These are phyloP conservation scores for Pezicula carpinea DNA, from an alignment of 2,329 filamentous ascomycete genomes.

Conservation along the genomic window DNA sequence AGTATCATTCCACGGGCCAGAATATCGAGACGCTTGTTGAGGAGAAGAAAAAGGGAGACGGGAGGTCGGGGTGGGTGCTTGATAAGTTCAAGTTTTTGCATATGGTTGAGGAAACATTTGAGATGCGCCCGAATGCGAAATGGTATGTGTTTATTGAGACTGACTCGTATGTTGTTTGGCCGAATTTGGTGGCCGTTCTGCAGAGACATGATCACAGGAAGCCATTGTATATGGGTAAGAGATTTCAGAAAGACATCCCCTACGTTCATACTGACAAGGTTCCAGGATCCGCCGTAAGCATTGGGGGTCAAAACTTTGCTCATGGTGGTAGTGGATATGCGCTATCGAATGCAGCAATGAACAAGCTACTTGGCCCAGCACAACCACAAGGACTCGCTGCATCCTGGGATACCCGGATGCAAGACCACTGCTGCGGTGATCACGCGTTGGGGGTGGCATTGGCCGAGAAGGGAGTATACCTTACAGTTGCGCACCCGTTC, in stretches of 20 bases:
- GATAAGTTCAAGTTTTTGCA: conserved; percentile 62
- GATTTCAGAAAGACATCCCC: too few species aligned
- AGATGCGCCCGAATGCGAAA: conserved; percentile 44
- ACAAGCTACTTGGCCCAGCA: conserved; percentile 35
- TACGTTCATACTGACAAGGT: too few species aligned
- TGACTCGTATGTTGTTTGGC: conserved; percentile 53
- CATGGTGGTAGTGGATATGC: conserved; percentile 54
- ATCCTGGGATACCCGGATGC: conserved; percentile 39
- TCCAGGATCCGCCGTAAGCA: conserved; percentile 40
- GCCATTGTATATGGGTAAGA: conserved; percentile 38
- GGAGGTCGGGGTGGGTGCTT: conserved; percentile 43
- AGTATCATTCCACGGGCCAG: conserved; percentile 41
- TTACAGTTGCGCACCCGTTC: conserved; percentile 45
- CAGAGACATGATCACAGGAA: conserved; percentile 36
- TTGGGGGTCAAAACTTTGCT: conserved; percentile 41
- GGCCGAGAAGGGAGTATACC: conserved; percentile 38
- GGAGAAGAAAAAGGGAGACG: conserved; percentile 7
- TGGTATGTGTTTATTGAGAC: conserved; percentile 59
- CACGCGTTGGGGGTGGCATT: conserved; percentile 43
- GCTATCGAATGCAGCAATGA: conserved; percentile 47
- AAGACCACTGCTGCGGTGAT: conserved; percentile 46
- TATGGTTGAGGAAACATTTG: conserved; percentile 50
- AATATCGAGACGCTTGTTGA: conserved; percentile 36
- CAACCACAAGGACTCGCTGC: conserved; percentile 38
- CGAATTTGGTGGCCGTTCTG: conserved; percentile 46